phyloP scores from a whole-genome alignment of 371 early-diverging fungal genomes.

The Mortierella sp. region DNA sequence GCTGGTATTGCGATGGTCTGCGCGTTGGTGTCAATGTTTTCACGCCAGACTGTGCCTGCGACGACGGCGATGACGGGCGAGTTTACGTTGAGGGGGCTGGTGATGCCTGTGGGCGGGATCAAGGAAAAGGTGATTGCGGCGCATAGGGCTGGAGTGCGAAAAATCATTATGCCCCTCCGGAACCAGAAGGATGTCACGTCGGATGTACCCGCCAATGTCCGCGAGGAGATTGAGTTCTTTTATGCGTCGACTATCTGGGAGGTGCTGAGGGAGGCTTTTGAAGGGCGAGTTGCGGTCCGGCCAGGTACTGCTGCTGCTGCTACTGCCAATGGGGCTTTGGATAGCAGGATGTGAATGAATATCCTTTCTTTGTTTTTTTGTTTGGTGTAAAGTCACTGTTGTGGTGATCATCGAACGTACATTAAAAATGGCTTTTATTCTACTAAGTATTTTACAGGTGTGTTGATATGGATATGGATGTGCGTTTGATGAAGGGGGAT shows the following conservation, averaged over 20 bases:
- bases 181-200: conserved; percentile 72
- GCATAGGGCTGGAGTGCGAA: conserved; percentile 81
- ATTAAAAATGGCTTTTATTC: no score
- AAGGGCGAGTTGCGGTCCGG: conserved; percentile 12
- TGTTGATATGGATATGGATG: not conserved
- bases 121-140: conserved; percentile 91
- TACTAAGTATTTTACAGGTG: not conserved
- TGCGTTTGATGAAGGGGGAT: not conserved
- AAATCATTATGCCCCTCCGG: conserved; percentile 70
- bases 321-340: conserved; percentile 11
- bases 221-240: conserved; percentile 77
- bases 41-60: conserved; percentile 67
- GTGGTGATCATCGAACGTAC: not conserved
- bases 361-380: not conserved
- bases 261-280: conserved; percentile 9
- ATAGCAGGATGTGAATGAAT: conserved; percentile 22
- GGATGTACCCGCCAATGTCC: conserved; percentile 79
- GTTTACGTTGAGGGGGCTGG: conserved; percentile 86
- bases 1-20: conserved; percentile 82
- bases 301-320: not conserved
- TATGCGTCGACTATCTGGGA: conserved; percentile 62
- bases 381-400: not conserved
- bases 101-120: conserved; percentile 89
- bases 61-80: conserved; percentile 90
- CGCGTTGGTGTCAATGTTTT: conserved; percentile 84